phyloP scores from a whole-genome alignment of 768 basidiomycete genomes.

The Kwoniella newhampshirensis region DNA sequence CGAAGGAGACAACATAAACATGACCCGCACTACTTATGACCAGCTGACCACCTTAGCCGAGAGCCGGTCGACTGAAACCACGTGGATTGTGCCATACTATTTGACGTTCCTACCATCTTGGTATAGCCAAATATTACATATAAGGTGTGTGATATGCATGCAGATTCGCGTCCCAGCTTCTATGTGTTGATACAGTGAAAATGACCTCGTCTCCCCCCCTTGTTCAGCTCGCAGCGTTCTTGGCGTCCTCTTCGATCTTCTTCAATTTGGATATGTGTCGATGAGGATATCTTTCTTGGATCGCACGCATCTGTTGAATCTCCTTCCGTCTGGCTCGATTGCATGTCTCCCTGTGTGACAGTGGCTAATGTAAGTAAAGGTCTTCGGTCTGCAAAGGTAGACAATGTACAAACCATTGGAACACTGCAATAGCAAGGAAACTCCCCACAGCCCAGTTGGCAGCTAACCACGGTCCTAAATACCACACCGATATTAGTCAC shows the following conservation, averaged over 20 bases:
- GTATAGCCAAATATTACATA: too few species aligned
- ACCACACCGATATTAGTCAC: not conserved
- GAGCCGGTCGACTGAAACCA: too few species aligned
- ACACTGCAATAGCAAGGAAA: constrained; percentile 40
- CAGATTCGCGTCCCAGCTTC: too few species aligned
- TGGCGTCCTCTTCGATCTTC: constrained; percentile 8
- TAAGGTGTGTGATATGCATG: too few species aligned
- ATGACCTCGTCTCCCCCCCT: not conserved
- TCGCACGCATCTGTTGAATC: constrained; percentile 43
- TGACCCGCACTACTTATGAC: too few species aligned
- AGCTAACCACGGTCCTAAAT: constrained; percentile 24
- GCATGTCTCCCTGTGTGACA: constrained; percentile 43
- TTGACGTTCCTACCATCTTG: too few species aligned
- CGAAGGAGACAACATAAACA: too few species aligned
- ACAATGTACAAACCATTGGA: constrained; percentile 45
- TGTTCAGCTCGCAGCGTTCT: not conserved
- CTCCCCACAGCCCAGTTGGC: constrained; percentile 50
- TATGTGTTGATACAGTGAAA: too few species aligned
- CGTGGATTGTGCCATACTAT: too few species aligned
- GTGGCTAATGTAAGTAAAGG: not conserved
- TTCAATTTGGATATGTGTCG: constrained; percentile 50
- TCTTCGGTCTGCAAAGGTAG: not conserved
- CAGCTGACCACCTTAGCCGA: too few species aligned
- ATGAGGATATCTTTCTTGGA: constrained; percentile 50
- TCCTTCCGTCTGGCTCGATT: constrained; percentile 44